phyloP scores from a whole-genome alignment of 148 eudicot genomes.

The Rhododendron ovatum region DNA sequence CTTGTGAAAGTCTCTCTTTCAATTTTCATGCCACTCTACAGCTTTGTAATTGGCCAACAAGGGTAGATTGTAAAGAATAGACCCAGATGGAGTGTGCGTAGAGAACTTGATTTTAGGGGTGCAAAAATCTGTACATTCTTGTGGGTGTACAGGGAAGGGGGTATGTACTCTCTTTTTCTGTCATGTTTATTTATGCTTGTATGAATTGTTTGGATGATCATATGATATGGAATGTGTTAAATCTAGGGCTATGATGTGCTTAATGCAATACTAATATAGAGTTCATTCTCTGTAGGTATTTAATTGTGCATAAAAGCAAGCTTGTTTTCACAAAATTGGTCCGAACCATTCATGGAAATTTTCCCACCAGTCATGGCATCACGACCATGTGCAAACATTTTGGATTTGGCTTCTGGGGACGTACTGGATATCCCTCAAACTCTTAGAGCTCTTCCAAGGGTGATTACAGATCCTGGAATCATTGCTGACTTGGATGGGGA shows the following conservation, averaged over 20 bases:
- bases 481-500: slow-evolving; percentile 54
- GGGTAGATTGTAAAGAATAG: background rate
- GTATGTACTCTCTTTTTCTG: background rate
- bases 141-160: background rate
- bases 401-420: slow-evolving; percentile 48
- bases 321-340: background rate
- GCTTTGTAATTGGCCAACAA: background rate
- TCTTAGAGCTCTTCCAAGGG: slow-evolving; percentile 50
- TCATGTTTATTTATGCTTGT: background rate
- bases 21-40: background rate
- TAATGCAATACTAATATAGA: background rate
- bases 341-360: background rate
- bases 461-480: slow-evolving; percentile 64
- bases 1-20: slow-evolving; percentile 2
- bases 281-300: background rate
- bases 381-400: slow-evolving; percentile 42
- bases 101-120: background rate
- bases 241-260: background rate
- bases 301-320: background rate
- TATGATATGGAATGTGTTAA: background rate
- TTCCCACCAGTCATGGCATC: slow-evolving; percentile 39
- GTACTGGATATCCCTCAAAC: slow-evolving; percentile 44
- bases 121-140: background rate
- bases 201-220: background rate
- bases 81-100: background rate